These are phyloP conservation scores for Daldinia bambusicola DNA, from an alignment of 495 filamentous ascomycete genomes.

Conservation along the genomic window DNA sequence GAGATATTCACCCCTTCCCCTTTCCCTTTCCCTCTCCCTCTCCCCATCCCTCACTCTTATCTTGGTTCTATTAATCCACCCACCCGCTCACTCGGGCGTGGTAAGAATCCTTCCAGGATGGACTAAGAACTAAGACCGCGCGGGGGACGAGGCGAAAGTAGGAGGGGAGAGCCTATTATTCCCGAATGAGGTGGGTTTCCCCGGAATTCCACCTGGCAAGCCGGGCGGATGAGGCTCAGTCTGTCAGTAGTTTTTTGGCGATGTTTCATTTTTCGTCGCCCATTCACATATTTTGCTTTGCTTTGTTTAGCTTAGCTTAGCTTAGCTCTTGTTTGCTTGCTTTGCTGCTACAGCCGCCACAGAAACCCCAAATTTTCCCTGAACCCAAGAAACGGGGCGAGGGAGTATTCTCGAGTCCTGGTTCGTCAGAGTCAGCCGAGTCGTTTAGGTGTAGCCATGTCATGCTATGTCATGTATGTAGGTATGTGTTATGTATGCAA, in stretches of 20 bases:
- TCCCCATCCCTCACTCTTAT: background rate
- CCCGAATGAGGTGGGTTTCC: constrained; percentile 26
- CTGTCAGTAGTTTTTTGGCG: constrained; percentile 5
- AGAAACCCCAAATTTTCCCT: background rate
- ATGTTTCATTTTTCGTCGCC: constrained; percentile 10
- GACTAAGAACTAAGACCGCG: background rate
- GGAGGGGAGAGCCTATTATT: constrained; percentile 9
- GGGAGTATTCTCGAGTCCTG: constrained; percentile 12
- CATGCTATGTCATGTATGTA: background rate
- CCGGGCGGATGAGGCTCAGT: constrained; percentile 37
- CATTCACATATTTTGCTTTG: background rate
- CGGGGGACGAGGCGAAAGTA: background rate
- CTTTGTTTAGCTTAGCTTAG: too few species aligned
- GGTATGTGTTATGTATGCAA: background rate
- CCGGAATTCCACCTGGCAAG: constrained; percentile 38
- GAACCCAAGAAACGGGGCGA: constrained; percentile 47
- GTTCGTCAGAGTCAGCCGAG: constrained; percentile 18
- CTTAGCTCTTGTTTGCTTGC: background rate
- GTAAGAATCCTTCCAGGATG: background rate
- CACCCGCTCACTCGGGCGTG: constrained; percentile 15
- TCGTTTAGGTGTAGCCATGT: constrained; percentile 32
- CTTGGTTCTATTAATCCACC: background rate
- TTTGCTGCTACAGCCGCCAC: constrained; percentile 14
- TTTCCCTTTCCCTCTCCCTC: too few species aligned
- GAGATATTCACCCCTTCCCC: constrained; percentile 2